Percentiles rank a stretch among this genome's conserved stretches.
Conservation (phyloP, 1,284 basidiomycete genomes). For the Trichosporon sp. region DNA sequence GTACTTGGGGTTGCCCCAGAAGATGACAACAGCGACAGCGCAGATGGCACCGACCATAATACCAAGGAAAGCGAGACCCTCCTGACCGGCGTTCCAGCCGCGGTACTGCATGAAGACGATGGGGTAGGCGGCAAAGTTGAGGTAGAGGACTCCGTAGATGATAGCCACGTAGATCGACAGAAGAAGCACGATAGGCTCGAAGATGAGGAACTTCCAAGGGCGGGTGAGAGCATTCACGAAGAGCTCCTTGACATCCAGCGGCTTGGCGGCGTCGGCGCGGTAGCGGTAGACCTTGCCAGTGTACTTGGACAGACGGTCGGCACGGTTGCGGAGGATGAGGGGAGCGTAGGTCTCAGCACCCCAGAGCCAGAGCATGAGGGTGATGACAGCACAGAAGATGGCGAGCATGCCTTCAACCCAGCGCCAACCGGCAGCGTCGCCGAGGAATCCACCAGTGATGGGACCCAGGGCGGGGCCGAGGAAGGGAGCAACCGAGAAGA, state of each 20-base stretch:
- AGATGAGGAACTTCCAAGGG: slow-evolving; percentile 59
- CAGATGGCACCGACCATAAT: slow-evolving; percentile 66
- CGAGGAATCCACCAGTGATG: slow-evolving; percentile 55
- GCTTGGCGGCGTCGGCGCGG: slow-evolving; percentile 57
- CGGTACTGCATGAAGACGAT: slow-evolving; percentile 67
- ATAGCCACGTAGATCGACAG: slow-evolving; percentile 64
- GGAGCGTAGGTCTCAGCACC: slow-evolving; percentile 59
- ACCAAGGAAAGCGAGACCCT: slow-evolving; percentile 69
- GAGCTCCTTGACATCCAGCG: slow-evolving; percentile 45
- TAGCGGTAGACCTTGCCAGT: slow-evolving; percentile 57
- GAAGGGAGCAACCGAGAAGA: slow-evolving; percentile 33
- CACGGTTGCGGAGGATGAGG: slow-evolving; percentile 54
- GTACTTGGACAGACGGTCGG: slow-evolving; percentile 50
- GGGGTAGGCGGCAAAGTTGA: slow-evolving; percentile 57
- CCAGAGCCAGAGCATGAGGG: slow-evolving; percentile 39
- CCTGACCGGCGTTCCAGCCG: slow-evolving; percentile 65
- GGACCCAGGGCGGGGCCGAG: slow-evolving; percentile 39
- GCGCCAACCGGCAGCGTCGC: slow-evolving; percentile 54
- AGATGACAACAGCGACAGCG: slow-evolving; percentile 63
- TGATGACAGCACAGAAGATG: slow-evolving; percentile 47
- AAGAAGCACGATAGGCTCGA: slow-evolving; percentile 59
- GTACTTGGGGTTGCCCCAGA: slow-evolving; percentile 62
- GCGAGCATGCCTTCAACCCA: slow-evolving; percentile 71
- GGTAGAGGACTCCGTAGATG: slow-evolving; percentile 57
- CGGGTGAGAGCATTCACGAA: slow-evolving; percentile 56